These are phyloP conservation scores for Leishmania arabica DNA, from an alignment of 208 protist genomes.

Conservation along the genomic window DNA sequence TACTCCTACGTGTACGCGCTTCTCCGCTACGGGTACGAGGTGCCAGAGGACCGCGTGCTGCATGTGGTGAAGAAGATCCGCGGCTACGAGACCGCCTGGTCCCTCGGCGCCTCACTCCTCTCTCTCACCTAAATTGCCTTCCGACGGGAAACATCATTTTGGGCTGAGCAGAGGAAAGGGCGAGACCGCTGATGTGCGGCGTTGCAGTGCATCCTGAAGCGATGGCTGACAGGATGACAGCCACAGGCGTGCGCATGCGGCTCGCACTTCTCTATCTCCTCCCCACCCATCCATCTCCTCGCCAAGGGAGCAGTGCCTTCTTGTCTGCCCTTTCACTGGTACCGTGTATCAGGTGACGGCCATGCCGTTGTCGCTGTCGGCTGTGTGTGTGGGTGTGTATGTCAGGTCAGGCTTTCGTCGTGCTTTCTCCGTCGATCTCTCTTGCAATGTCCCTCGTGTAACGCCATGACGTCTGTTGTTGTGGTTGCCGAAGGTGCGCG, in stretches of 20 bases:
- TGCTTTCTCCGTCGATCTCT: no score
- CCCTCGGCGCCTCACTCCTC: conserved; percentile 73
- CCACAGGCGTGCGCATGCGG: not conserved
- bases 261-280: not conserved
- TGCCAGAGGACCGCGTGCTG: conserved; percentile 52
- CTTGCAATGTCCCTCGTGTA: no score
- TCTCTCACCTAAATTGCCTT: conserved; percentile 9
- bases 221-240: not conserved
- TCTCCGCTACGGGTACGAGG: conserved; percentile 60
- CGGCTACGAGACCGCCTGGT: conserved; percentile 79
- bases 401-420: no score
- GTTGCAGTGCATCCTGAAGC: not conserved
- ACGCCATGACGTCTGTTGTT: no score
- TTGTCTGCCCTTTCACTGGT: not conserved
- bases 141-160: not conserved
- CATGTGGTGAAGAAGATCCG: conserved; percentile 83
- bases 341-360: not conserved
- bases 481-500: not conserved
- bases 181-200: not conserved
- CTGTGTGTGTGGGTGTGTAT: not conserved
- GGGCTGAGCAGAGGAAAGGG: not conserved
- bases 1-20: conserved; percentile 75
- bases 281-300: not conserved
- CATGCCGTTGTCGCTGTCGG: not conserved
- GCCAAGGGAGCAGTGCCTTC: not conserved